Evolutionary conservation across 2,329 filamentous ascomycete species (phyloP).

Genomic region (Coleophoma crateriformis): DNA sequence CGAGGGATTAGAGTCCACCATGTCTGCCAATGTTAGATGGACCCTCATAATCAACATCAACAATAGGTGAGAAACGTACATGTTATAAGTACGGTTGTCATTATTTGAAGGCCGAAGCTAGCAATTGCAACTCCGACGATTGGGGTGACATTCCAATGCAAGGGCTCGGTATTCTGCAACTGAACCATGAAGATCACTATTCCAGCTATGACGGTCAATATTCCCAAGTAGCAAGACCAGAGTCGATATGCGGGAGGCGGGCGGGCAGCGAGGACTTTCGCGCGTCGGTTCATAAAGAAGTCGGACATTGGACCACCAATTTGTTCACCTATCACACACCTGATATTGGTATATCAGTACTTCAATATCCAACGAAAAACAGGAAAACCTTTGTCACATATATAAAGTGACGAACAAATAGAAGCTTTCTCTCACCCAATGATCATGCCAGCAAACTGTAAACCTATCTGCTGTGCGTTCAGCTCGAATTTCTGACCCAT

Average conservation of each 20-base stretch:
- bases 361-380: too few relatives aligned
- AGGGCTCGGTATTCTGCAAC: constrained; percentile 33
- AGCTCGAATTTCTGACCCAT: constrained; percentile 49
- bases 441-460: constrained; percentile 52
- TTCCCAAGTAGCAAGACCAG: constrained; percentile 51
- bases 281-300: constrained; percentile 40
- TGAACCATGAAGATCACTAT: constrained; percentile 49
- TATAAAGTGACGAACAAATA: too few relatives aligned
- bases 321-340: constrained; percentile 46
- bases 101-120: constrained; percentile 52
- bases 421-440: constrained; percentile 35
- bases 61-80: constrained; percentile 32
- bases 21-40: too few relatives aligned
- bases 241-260: constrained; percentile 46
- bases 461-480: constrained; percentile 50
- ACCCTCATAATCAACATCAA: too few relatives aligned
- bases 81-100: constrained; percentile 54
- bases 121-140: constrained; percentile 46
- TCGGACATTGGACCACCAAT: constrained; percentile 44
- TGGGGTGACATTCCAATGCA: constrained; percentile 50
- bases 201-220: constrained; percentile 42
- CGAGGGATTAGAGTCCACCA: constrained; percentile 48
- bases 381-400: too few relatives aligned
- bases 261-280: constrained; percentile 25
- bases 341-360: too few relatives aligned